These are phyloP conservation scores for Sherardia arvensis DNA, from an alignment of 257 asterid genomes.

Conservation along the genomic window DNA sequence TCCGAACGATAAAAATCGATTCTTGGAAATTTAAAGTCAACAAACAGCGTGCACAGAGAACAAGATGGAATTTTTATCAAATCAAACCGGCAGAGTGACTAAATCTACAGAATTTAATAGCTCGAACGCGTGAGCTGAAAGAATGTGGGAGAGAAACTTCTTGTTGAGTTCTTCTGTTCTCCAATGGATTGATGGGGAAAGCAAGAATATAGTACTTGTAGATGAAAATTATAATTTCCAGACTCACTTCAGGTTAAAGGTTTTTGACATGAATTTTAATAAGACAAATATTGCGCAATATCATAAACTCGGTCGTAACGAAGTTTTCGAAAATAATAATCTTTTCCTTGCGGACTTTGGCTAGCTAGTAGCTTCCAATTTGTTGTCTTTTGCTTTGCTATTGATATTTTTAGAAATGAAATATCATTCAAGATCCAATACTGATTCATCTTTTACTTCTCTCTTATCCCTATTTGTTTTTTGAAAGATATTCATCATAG, in stretches of 20 bases:
- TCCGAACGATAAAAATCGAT: slow-evolving; percentile 1
- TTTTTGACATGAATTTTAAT: slow-evolving; percentile 3
- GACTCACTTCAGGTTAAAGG: slow-evolving; percentile 7
- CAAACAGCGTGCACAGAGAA: neutral
- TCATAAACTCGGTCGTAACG: neutral
- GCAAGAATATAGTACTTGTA: slow-evolving; percentile 2
- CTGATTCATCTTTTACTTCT: too few species aligned
- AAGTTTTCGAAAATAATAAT: neutral
- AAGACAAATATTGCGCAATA: neutral
- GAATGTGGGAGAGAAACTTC: slow-evolving; percentile 29
- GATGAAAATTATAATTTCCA: neutral
- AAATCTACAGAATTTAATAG: slow-evolving; percentile 2
- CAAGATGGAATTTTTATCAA: slow-evolving; percentile 6
- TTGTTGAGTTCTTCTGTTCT: slow-evolving; percentile 5
- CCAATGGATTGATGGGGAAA: slow-evolving; percentile 23
- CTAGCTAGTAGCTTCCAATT: too few species aligned
- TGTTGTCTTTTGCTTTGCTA: too few species aligned
- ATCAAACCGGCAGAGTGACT: slow-evolving; percentile 1
- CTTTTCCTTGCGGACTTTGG: neutral
- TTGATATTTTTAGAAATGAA: too few species aligned
- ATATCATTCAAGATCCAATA: too few species aligned
- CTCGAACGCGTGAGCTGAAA: slow-evolving; percentile 10
- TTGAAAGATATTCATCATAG: too few species aligned
- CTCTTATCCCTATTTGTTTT: too few species aligned
- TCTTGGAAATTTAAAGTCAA: neutral